These are phyloP conservation scores for Aspergillus pseudonomiae DNA, from an alignment of 2,329 filamentous ascomycete genomes.

Conservation along the genomic window DNA sequence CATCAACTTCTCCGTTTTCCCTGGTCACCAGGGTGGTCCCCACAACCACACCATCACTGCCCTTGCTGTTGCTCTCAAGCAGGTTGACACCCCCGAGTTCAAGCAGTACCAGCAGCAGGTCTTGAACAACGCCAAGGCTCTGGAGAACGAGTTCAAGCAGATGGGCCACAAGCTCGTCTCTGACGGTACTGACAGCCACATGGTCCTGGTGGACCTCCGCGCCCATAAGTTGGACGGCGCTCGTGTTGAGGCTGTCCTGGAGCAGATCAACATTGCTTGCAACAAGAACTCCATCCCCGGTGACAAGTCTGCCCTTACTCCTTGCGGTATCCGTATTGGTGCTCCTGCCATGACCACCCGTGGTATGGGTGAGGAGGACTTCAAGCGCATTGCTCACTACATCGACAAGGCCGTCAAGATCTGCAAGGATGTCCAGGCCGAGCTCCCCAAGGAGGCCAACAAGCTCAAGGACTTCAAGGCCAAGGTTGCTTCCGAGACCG, in stretches of 20 bases:
- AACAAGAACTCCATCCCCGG: conserved; percentile 99
- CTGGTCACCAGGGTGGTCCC: conserved; percentile 94
- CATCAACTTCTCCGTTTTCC: conserved; percentile 97
- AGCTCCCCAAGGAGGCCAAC: conserved; percentile 94
- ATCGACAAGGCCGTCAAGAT: conserved; percentile 89
- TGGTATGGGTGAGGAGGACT: conserved; percentile 90
- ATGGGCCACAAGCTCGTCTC: conserved; percentile 84
- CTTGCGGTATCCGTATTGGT: conserved; percentile 92
- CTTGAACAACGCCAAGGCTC: conserved; percentile 85
- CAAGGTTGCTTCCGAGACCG: conserved; percentile 77
- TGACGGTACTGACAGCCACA: conserved; percentile 95
- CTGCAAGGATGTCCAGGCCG: conserved; percentile 81
- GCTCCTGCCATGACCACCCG: conserved; percentile 96
- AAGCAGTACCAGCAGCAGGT: conserved; percentile 89
- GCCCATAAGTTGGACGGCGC: conserved; percentile 84
- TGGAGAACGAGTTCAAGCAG: conserved; percentile 72
- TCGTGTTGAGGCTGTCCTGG: conserved; percentile 91
- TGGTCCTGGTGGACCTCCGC: conserved; percentile 90
- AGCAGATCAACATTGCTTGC: conserved; percentile 98
- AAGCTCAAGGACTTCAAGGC: conserved; percentile 99
- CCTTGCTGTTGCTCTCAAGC: conserved; percentile 89
- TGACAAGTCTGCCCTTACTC: conserved; percentile 94
- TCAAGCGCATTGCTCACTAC: conserved; percentile 85
- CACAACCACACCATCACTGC: conserved; percentile 99
- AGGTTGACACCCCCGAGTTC: conserved; percentile 88